These are phyloP conservation scores for Mycena rosella DNA, from an alignment of 768 basidiomycete species.

Conservation along the genomic window DNA sequence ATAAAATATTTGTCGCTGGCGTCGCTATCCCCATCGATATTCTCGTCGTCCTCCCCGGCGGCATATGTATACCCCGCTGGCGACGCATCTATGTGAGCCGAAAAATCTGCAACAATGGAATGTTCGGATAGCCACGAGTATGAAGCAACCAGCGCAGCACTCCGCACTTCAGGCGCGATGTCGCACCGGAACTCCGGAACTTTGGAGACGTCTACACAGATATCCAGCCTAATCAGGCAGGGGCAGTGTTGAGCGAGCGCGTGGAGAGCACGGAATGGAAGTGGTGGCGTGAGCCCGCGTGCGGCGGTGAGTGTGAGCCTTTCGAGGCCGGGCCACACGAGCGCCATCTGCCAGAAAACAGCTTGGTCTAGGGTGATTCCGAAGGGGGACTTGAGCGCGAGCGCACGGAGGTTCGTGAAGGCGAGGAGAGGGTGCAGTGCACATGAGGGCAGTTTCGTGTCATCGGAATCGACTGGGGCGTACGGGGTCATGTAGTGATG, in stretches of 20 bases:
- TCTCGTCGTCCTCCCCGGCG: too few relatives aligned
- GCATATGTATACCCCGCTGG: too few relatives aligned
- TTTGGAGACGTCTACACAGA: not conserved
- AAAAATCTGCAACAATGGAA: too few relatives aligned
- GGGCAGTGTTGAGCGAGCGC: not conserved
- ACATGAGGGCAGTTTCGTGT: not conserved
- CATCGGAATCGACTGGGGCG: not conserved
- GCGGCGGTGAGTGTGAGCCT: not conserved
- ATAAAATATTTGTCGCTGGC: too few relatives aligned
- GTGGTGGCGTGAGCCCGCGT: too few relatives aligned
- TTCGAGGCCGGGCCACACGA: not conserved
- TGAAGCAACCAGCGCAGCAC: too few relatives aligned
- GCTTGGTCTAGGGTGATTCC: not conserved
- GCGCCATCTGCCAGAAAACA: not conserved
- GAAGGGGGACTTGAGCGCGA: not conserved
- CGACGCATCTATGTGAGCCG: too few relatives aligned
- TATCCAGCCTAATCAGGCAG: not conserved
- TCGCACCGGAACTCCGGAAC: too few relatives aligned
- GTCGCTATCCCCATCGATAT: too few relatives aligned
- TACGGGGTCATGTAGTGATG: too few relatives aligned
- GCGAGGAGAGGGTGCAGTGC: not conserved
- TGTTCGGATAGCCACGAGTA: too few relatives aligned
- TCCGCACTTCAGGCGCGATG: too few relatives aligned
- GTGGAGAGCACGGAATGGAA: not conserved
- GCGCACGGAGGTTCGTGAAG: not conserved